Evolutionary conservation across 2,329 filamentous ascomycete genomes (phyloP).

Genomic region (Penicillium sp.): DNA sequence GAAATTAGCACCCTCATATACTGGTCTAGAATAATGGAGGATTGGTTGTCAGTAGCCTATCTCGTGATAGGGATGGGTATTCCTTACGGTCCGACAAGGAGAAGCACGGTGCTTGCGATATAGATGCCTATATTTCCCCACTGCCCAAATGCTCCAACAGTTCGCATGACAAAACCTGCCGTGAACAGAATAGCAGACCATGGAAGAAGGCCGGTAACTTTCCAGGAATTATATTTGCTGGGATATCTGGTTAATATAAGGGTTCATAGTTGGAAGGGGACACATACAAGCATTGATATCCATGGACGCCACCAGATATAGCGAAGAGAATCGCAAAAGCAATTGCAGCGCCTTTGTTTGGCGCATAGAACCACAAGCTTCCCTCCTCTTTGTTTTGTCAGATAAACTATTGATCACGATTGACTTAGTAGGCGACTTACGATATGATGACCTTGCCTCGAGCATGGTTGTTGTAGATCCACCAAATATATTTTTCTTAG

Average conservation of each 20-base stretch:
- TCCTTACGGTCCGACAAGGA: conserved; percentile 41
- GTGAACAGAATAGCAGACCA: conserved; percentile 45
- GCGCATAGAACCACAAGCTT: conserved; percentile 40
- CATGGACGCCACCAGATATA: conserved; percentile 39
- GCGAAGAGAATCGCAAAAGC: conserved; percentile 44
- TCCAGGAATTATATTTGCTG: conserved; percentile 44
- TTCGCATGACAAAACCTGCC: conserved; percentile 39
- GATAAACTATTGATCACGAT: too few relatives aligned
- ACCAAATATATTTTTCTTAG: background rate
- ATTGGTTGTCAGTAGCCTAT: background rate
- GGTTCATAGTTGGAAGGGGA: background rate
- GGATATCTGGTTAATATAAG: conserved; percentile 7
- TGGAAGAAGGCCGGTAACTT: conserved; percentile 43
- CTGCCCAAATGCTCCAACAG: conserved; percentile 38
- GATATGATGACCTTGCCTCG: too few relatives aligned
- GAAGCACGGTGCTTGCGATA: conserved; percentile 36
- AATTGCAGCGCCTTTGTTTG: conserved; percentile 44
- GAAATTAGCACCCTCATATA: conserved; percentile 51
- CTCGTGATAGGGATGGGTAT: background rate
- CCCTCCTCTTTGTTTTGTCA: conserved; percentile 27
- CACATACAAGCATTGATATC: conserved; percentile 41
- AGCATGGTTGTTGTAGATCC: too few relatives aligned
- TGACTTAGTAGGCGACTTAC: too few relatives aligned
- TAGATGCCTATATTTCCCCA: conserved; percentile 39
- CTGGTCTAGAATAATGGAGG: conserved; percentile 28